Percentiles rank a stretch among this genome's conserved stretches.
phyloP scores from a whole-genome alignment of 139 green algal species.

The Tetradesmus lagerheimii region DNA sequence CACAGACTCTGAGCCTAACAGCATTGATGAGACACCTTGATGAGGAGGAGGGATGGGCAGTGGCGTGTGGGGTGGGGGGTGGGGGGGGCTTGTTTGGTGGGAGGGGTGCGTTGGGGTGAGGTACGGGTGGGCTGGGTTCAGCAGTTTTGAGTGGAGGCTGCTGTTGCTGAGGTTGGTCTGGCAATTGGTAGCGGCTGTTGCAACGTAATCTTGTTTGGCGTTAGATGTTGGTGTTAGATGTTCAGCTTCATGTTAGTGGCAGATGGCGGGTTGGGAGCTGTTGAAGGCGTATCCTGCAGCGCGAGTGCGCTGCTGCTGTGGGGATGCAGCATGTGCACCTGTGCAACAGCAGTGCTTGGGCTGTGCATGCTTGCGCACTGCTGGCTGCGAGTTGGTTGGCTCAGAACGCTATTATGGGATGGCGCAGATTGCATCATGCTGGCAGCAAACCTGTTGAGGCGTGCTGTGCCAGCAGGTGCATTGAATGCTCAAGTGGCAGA shows the following conservation, averaged over 20 bases:
- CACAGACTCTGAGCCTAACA: conserved; percentile 35
- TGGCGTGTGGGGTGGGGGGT: neutral
- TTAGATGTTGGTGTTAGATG: neutral
- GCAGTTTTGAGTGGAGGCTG: neutral
- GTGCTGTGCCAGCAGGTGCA: too few species aligned
- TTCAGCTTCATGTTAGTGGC: neutral
- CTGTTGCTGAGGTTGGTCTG: neutral
- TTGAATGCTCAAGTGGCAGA: too few species aligned
- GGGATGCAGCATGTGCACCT: too few species aligned
- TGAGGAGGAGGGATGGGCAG: too few species aligned
- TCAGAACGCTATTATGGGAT: too few species aligned
- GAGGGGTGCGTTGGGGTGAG: neutral
- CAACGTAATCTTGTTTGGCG: neutral
- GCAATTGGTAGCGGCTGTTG: neutral
- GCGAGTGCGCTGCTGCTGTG: too few species aligned
- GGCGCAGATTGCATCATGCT: too few species aligned
- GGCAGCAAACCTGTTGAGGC: too few species aligned
- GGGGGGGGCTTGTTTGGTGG: neutral
- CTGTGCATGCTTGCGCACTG: too few species aligned
- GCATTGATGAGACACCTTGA: conserved; percentile 25
- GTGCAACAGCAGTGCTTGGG: too few species aligned
- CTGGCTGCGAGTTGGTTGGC: too few species aligned
- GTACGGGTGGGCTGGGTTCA: neutral
- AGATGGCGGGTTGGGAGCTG: neutral
- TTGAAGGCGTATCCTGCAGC: neutral